Conservation (phyloP, 441 rosid species). For the Populus trichocarpa region DNA sequence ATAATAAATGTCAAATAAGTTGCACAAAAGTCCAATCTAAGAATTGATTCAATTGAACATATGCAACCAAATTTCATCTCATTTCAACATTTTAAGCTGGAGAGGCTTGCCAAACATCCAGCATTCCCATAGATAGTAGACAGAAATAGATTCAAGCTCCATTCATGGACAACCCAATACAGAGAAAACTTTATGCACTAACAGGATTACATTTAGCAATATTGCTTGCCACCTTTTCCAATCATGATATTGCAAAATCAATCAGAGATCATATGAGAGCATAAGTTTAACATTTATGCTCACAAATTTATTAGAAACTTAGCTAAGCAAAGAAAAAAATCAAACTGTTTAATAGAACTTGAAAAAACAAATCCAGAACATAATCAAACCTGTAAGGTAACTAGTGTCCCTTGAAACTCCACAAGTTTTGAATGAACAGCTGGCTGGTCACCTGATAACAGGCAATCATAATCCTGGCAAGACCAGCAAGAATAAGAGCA, state of each 20-base stretch:
- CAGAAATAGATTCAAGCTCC: neutral
- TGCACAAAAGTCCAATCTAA: neutral
- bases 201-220: neutral
- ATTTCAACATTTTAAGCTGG: neutral
- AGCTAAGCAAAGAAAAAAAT: neutral
- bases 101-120: neutral
- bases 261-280: neutral
- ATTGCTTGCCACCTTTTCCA: neutral
- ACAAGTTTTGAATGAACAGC: conserved; percentile 72
- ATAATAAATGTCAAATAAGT: neutral
- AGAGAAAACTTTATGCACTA: neutral
- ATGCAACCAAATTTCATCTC: neutral
- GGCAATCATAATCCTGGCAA: conserved; percentile 76
- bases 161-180: neutral
- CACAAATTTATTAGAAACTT: neutral
- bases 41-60: neutral
- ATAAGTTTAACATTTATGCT: neutral
- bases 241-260: neutral
- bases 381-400: conserved; percentile 61
- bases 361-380: neutral
- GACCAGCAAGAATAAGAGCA: conserved; percentile 11
- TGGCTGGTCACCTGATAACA: conserved; percentile 50
- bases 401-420: conserved; percentile 68
- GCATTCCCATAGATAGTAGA: neutral
- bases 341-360: too few species aligned